Evolutionary conservation across 1,139 yeast species (phyloP).

Genomic region (Candida neerlandica): DNA sequence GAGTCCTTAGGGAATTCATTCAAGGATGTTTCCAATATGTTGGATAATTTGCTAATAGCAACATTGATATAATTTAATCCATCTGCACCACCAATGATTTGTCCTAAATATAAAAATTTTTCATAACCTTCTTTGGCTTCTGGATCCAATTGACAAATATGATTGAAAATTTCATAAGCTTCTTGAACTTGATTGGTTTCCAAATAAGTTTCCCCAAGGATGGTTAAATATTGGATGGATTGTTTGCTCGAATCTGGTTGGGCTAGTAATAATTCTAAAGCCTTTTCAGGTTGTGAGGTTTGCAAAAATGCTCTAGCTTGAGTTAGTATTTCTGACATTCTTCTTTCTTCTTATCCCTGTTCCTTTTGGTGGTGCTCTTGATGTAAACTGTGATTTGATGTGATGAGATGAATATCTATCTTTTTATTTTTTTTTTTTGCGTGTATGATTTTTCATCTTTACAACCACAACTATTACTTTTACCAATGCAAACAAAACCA

Average conservation of each 20-base stretch:
- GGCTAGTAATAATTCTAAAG: conserved; percentile 38
- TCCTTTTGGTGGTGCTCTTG: conserved; percentile 4
- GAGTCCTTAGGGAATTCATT: conserved; percentile 16
- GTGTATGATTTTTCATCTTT: background rate
- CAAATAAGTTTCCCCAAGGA: conserved; percentile 72
- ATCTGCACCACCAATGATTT: conserved; percentile 78
- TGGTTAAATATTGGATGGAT: conserved; percentile 37
- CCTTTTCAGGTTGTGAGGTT: conserved; percentile 44
- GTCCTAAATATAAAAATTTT: conserved; percentile 89
- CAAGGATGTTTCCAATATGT: conserved; percentile 8
- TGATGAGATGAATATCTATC: background rate
- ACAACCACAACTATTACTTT: background rate
- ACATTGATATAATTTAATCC: conserved; percentile 68
- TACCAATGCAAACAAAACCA: background rate
- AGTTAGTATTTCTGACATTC: conserved; percentile 19
- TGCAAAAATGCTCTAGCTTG: conserved; percentile 36
- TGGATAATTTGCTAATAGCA: conserved; percentile 59
- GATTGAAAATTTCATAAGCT: conserved; percentile 67
- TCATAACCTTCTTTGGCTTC: conserved; percentile 66
- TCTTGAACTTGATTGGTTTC: conserved; percentile 78
- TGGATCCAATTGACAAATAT: conserved; percentile 72
- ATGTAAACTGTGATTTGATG: conserved; percentile 2
- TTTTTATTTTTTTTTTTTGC: conserved; percentile 3
- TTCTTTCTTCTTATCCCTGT: background rate
- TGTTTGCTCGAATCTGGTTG: conserved; percentile 28